phyloP scores from a whole-genome alignment of 805 yeast genomes.

The Saccharomycopsis selenospora region DNA sequence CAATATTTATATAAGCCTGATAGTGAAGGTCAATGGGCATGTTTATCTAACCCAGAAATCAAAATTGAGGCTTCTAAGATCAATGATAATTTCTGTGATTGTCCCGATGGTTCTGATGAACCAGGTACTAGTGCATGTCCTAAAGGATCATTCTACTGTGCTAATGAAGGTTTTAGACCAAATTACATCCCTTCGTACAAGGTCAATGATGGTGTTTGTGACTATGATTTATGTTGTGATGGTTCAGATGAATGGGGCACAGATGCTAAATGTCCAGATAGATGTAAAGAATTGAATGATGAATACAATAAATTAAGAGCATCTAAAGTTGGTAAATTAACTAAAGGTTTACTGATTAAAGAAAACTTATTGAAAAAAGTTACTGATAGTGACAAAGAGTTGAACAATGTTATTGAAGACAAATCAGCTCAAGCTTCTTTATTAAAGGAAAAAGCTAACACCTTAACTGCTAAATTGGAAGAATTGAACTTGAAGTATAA shows the following conservation, averaged over 20 bases:
- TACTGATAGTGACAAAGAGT: conserved; percentile 1
- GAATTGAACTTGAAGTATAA: conserved; percentile 17
- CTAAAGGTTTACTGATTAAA: conserved; percentile 24
- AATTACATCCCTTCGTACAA: conserved; percentile 55
- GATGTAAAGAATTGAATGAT: conserved; percentile 27
- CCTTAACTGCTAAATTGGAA: conserved; percentile 10
- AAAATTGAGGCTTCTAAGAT: conserved; percentile 52
- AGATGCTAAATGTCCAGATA: conserved; percentile 24
- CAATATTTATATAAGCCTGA: conserved; percentile 46
- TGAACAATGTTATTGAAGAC: conserved; percentile 5
- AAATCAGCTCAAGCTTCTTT: conserved; percentile 13
- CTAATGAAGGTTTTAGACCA: conserved; percentile 62
- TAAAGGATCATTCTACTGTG: conserved; percentile 58
- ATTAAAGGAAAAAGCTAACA: conserved; percentile 16
- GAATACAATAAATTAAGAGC: conserved; percentile 23
- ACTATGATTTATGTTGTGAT: conserved; percentile 84
- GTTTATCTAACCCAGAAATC: conserved; percentile 63
- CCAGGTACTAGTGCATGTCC: conserved; percentile 89
- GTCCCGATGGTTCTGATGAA: conserved; percentile 97
- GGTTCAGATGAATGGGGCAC: conserved; percentile 71
- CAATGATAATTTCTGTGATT: conserved; percentile 89
- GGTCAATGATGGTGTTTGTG: conserved; percentile 89
- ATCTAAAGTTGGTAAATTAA: conserved; percentile 23
- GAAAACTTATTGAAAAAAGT: conserved; percentile 10
- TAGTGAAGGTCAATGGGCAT: conserved; percentile 52